Base-by-base conservation (phyloP, 768 basidiomycete genomes). In the Paxillus ammoniavirescens region DNA sequence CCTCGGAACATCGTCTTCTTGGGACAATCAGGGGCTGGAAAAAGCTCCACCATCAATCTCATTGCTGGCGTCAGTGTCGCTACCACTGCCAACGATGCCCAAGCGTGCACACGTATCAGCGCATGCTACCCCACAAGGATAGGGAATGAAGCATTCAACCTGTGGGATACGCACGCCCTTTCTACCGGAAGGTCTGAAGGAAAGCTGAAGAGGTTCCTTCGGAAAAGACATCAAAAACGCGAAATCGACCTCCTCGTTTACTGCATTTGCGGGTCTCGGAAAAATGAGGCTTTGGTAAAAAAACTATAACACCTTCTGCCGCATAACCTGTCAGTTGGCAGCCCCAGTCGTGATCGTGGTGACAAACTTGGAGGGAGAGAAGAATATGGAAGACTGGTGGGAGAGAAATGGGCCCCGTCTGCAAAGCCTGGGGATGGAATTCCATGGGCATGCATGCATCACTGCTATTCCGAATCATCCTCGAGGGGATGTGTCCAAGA, bases 211-310 rank as follows among this genome's bases (percentile, higher is more conserved):
- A 57, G 47, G 17, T 52, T 67, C 21, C 57, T 66, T 15, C 45
- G 59, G 28, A 53, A 64, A 46, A 59, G 62, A 5, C 56, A 64
- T 17, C n/a, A 17, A 10, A 50, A 15, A n/a, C 57, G 46, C 1
- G 73, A 75, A 8, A 59, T 78, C 21, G 69, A 65, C 61, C 73
- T 78, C 40, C 71, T 78, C 13, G 65, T 77, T 1, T 76, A 64
- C 52, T 70, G 70, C 51, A 64, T 75, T 56, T 69, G 65, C 8
- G 71, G 66, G 5, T 63, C 73, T 3, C 64, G 75, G 52, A 68
- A 72, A 40, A 66, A 58, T 26, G 54, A 64, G 13, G 57, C 66
- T 3, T 52, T 58, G 10, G 53, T 57, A 30, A 64, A 63, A 45
- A 72, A 72, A 21, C 53, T 77, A 74, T 55, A 51, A 60, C 10